Evolutionary conservation across 352 stramenopile species (phyloP), one percentile per base, ranked within the genome.

Genomic region (Saprolegnia diclina): DNA sequence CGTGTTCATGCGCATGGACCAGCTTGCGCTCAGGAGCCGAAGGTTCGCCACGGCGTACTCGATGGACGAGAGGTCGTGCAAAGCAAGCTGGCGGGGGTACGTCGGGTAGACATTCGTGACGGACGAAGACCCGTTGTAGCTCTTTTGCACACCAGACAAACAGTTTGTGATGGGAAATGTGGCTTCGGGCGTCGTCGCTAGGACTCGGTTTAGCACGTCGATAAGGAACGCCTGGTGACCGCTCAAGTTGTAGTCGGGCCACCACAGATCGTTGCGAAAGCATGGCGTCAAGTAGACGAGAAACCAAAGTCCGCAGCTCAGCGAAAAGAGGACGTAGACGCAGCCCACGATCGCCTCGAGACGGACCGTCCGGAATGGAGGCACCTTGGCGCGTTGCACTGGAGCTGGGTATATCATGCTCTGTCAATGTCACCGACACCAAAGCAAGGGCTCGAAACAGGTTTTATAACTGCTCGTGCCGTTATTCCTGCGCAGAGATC

Each of bases 1-100:
- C 26, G 61, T 67, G 29, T 21, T 38, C 37, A 54, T 42, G 53
- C 53, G 53, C 53, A 61, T 61, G 53, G 19, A 38, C 53, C 53
- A 61, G 9, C 35, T 63, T 14, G 29, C 55, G 18, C 29, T 63
- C 16, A 63, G 35, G 2, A 18, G 19, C 16, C 55, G 55, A 22
- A 63, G 29, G 35, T 45, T 48, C 11, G 55, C 35, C 32, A 48
- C 21, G 1, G 55, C 21, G 5, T 40, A 40, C 53, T 21, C 32
- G 11, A 63, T 16, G 26, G 14, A 11, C 55, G 55, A 45, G 55
- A 48, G 55, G 35, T 63, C 55, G 32, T 63, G 35, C 55, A 37
- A 29, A 4, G 35, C 26, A 4, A 61, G 29, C 16, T 40, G 53
- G 22, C 29, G 53, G 13, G 40, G 4, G 35, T 48, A 63, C 35